Percentiles rank a stretch among this genome's conserved stretches.
Evolutionary conservation across 2,329 filamentous ascomycete species (phyloP).

Genomic region (Apiospora phragmitis): DNA sequence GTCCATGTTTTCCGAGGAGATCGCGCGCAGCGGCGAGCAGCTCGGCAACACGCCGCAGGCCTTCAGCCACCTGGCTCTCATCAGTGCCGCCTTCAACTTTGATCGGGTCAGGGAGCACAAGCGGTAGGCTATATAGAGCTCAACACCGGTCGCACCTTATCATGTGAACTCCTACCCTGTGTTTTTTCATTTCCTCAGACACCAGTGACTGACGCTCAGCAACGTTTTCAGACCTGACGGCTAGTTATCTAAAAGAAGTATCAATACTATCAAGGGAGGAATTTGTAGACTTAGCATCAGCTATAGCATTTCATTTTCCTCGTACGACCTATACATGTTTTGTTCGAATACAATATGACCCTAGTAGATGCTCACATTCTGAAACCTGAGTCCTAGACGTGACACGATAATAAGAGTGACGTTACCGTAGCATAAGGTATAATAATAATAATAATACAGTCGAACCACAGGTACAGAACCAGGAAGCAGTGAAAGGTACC

Average conservation of each 20-base stretch:
- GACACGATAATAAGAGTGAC: neutral
- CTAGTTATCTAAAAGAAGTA: neutral
- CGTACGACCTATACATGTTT: no score
- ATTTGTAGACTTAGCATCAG: neutral
- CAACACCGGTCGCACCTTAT: neutral
- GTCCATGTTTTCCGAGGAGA: constrained; percentile 79
- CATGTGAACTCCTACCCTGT: neutral
- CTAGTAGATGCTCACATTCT: no score
- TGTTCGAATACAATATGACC: no score
- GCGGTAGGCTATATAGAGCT: neutral
- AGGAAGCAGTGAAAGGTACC: neutral
- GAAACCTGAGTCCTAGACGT: neutral
- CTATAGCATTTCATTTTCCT: no score
- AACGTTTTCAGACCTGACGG: neutral
- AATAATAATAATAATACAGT: neutral
- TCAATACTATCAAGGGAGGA: neutral
- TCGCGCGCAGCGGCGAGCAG: constrained; percentile 72
- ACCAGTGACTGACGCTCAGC: neutral
- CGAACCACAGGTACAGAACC: neutral
- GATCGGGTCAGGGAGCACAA: constrained; percentile 49
- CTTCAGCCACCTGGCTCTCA: constrained; percentile 73
- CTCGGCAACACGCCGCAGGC: constrained; percentile 79
- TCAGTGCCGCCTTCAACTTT: constrained; percentile 77
- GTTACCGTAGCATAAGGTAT: neutral
- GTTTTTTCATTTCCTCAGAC: neutral